Evolutionary conservation across 169 alveolate species (phyloP), one percentile per base, ranked within the genome.

Genomic region (Fabrea salina): DNA sequence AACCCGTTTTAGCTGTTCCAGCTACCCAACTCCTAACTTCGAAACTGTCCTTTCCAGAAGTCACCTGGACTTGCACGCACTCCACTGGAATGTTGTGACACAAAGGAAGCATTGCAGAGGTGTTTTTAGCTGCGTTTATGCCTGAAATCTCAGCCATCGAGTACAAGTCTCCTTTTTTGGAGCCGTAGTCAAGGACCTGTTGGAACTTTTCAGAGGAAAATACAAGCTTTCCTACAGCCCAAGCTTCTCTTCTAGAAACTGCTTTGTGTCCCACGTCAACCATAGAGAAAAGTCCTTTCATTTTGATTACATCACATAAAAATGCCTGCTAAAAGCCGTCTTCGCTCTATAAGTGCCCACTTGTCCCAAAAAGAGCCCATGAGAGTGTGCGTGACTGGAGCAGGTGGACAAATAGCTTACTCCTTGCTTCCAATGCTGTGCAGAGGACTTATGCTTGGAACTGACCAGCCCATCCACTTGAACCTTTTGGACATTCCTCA

Each of bases 301-400:
- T 22, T 37, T 37, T 67, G 25, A 11, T 67, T 3, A n/a, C 41
- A 27, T 37, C 40, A 37, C 8, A 16, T 67, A n/a, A 67, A 27
- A 37, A 37, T 37, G n/a, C n/a, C n/a, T n/a, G n/a, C n/a, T n/a
- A n/a, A n/a, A n/a, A n/a, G n/a, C n/a, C n/a, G 59, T 22, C 27
- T 51, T 51, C 59, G 59, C 59, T 22, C 59, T 22, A 51, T 51
- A 5, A 33, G 27, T 5, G 37, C 19, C 27, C 59, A 51, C 59
- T 51, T 51, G 8, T 22, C 39, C 3, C 59, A 22, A 22, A 51
- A 51, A 11, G 59, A 51, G 37, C 59, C 59, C 1, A 51, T 51
- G 59, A 86, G 84, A 75, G 91, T 93, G 16, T 79, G 90, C 43
- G 88, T 93, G 27, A 93, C 97, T 44, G 97, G 97, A 33, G 97